These are phyloP conservation scores for Talaromyces wortmannii DNA, from an alignment of 495 filamentous ascomycete genomes.

Conservation along the genomic window DNA sequence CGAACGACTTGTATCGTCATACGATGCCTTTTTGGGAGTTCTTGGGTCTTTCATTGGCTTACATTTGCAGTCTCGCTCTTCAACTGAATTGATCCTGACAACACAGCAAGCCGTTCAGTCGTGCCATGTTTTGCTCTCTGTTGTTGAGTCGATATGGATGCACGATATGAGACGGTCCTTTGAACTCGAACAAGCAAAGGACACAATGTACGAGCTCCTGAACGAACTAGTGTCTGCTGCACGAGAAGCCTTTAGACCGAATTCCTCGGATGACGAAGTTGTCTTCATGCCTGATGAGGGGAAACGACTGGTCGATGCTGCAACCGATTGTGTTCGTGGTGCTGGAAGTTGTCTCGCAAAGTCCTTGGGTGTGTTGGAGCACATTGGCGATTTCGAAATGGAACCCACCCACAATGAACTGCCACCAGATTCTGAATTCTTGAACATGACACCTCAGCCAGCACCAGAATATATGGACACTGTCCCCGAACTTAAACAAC, in stretches of 20 bases:
- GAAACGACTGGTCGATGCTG: constrained; percentile 67
- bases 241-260: constrained; percentile 63
- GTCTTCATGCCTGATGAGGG: constrained; percentile 78
- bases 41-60: constrained; percentile 89
- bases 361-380: constrained; percentile 77
- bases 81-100: constrained; percentile 67
- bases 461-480: neutral
- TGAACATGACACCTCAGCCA: neutral
- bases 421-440: neutral
- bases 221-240: constrained; percentile 73
- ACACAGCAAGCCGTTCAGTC: constrained; percentile 76
- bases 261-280: constrained; percentile 58
- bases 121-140: constrained; percentile 65
- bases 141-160: constrained; percentile 78
- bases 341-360: constrained; percentile 87
- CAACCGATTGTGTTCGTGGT: constrained; percentile 82
- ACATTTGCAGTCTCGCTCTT: constrained; percentile 82
- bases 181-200: constrained; percentile 59
- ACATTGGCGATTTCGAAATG: constrained; percentile 91
- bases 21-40: constrained; percentile 82
- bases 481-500: neutral
- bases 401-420: constrained; percentile 29
- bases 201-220: constrained; percentile 74
- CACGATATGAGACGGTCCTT: constrained; percentile 62
- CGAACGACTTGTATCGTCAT: constrained; percentile 61